Evolutionary conservation across 2,329 filamentous ascomycete species (phyloP), one percentile per base, ranked within the genome.

Genomic region (Hypoxylon sp.): DNA sequence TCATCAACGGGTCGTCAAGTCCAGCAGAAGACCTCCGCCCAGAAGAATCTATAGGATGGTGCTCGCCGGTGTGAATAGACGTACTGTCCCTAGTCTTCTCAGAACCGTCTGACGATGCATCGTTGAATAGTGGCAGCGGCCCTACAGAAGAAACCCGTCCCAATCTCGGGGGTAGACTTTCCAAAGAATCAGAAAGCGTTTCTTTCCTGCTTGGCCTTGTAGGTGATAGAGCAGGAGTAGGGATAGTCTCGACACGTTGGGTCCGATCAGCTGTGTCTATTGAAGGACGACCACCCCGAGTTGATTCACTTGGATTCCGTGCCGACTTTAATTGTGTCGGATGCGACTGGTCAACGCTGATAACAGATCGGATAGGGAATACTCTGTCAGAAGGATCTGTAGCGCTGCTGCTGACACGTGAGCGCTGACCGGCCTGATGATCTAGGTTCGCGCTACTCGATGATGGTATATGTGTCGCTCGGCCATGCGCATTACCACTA

Each of bases 281-380:
- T 7, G 79, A 78, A 26, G 72, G 78, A 20, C 74, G 72, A 24
- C 79, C 74, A 22, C 77, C 73, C 64, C 70, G 72, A 2, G 69
- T 73, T 5, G 74, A 68, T 9, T 82, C 80, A 46, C 70, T 73
- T 4, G 77, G 72, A 65, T 73, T 83, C 80, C 78, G 74, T 2
- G 67, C 42, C 16, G 65, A 51, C 4, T 61, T 59, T 61, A 68
- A 68, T 3, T 72, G 69, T 6, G 63, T 83, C 79, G 64, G 75
- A 71, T 70, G 77, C 62, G 69, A 76, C 67, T 66, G 86, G 70
- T 92, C 89, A 40, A 94, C 87, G 5, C 87, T 91, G 22, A 95
- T 83, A 44, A 92, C 89, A n/a, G 91, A 93, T 50, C 91, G 87
- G 30, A 95, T 91, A n/a, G 92, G 92, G 60, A 92, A 95, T 4